A percentile compares a stretch with the other conserved stretches of the same genome.
phyloP scores from a whole-genome alignment of 768 basidiomycete genomes.

The Mycena pura region DNA sequence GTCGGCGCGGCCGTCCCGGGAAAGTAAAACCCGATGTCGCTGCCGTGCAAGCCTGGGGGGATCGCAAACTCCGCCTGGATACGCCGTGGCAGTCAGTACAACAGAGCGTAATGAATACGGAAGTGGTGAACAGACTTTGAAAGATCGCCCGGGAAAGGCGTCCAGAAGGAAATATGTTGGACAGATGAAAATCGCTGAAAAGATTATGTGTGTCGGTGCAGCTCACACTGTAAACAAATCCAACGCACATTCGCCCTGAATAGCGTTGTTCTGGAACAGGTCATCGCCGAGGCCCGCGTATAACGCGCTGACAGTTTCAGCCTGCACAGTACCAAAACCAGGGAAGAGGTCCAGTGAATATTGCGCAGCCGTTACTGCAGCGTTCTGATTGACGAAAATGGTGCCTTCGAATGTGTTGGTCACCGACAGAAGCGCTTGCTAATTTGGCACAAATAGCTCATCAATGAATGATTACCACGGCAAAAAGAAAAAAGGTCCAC shows the following conservation, averaged over 20 bases:
- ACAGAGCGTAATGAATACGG: slow-evolving; percentile 31
- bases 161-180: slow-evolving; percentile 36
- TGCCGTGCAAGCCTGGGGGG: slow-evolving; percentile 32
- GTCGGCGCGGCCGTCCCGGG: slow-evolving; percentile 10
- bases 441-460: too few relatives aligned
- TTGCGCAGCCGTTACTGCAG: slow-evolving; percentile 8
- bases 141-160: slow-evolving; percentile 33
- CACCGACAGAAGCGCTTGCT: slow-evolving; percentile 29
- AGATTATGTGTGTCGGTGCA: neutral
- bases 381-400: slow-evolving; percentile 27
- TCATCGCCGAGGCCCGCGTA: slow-evolving; percentile 16
- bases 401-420: slow-evolving; percentile 37
- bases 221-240: neutral
- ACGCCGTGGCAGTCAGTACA: neutral
- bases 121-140: slow-evolving; percentile 29
- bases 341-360: slow-evolving; percentile 29
- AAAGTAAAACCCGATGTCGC: slow-evolving; percentile 16
- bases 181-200: slow-evolving; percentile 39
- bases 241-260: slow-evolving; percentile 31
- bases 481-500: slow-evolving; percentile 28
- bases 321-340: slow-evolving; percentile 3
- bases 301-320: neutral
- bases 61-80: slow-evolving; percentile 34
- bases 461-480: neutral
- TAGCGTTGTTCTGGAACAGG: slow-evolving; percentile 12